Percentiles rank a stretch among this genome's conserved stretches.
These are phyloP conservation scores for Chamaecyparis obtusa DNA, from an alignment of 75 land plant species.

Conservation along the genomic window DNA sequence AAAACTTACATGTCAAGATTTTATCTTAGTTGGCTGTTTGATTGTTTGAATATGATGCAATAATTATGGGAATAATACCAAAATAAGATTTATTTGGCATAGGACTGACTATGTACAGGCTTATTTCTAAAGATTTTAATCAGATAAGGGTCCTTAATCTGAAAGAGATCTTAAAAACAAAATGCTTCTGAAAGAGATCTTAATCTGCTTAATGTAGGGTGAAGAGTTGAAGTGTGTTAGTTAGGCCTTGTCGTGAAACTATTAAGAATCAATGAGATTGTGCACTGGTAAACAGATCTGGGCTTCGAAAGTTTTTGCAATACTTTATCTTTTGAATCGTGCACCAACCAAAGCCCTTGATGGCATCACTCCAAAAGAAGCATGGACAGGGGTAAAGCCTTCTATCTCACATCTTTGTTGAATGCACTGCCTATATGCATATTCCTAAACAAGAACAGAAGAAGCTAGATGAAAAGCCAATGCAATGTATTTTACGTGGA, in stretches of 20 bases:
- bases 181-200: not conserved
- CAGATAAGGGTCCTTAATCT: not conserved
- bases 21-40: not conserved
- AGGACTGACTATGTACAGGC: not conserved
- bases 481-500: too few relatives aligned
- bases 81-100: not conserved
- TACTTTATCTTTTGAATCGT: too few relatives aligned
- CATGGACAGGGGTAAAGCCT: too few relatives aligned
- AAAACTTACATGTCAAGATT: not conserved
- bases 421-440: too few relatives aligned
- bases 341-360: too few relatives aligned
- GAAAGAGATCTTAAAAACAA: not conserved
- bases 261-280: not conserved
- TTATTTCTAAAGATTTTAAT: not conserved
- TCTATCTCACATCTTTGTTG: too few relatives aligned
- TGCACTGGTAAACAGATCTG: not conserved
- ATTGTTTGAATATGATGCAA: not conserved
- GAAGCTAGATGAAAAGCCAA: too few relatives aligned
- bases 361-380: too few relatives aligned
- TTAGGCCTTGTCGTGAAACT: not conserved
- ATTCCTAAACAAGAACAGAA: too few relatives aligned
- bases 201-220: not conserved
- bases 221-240: not conserved
- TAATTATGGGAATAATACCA: not conserved
- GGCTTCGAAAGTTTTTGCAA: too few relatives aligned